phyloP scores from a whole-genome alignment of 371 early-diverging fungal genomes.

The Ordospora colligata region DNA sequence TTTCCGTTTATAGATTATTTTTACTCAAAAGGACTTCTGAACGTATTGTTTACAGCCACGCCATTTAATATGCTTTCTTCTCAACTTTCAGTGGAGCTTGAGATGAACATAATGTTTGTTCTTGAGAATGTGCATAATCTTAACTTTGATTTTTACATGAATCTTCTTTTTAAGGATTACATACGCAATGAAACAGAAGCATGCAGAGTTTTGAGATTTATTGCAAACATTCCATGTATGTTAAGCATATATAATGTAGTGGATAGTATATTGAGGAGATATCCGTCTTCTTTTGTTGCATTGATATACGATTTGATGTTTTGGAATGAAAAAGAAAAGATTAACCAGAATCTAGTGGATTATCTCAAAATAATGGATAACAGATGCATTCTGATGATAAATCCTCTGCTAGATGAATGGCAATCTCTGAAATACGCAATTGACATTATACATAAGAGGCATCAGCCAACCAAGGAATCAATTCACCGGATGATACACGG shows the following conservation, averaged over 20 bases:
- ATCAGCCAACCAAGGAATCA: background rate
- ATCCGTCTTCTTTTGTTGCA: slow-evolving; percentile 4
- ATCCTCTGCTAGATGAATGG: background rate
- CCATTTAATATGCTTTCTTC: slow-evolving; percentile 4
- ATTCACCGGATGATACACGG: background rate
- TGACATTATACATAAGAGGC: background rate
- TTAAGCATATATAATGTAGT: background rate
- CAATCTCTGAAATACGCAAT: background rate
- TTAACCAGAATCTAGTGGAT: background rate
- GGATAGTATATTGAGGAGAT: background rate
- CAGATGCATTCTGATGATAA: background rate
- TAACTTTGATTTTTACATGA: slow-evolving; percentile 12
- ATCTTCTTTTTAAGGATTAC: slow-evolving; percentile 9
- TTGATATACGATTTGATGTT: slow-evolving; percentile 9
- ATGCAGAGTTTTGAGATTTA: slow-evolving; percentile 5
- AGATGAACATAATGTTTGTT: slow-evolving; percentile 28
- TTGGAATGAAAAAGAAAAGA: background rate
- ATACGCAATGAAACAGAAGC: background rate
- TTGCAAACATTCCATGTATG: background rate
- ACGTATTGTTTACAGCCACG: background rate
- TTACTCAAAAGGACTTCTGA: background rate
- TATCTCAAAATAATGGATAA: background rate
- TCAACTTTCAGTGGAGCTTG: slow-evolving; percentile 15
- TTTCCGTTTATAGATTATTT: slow-evolving; percentile 1
- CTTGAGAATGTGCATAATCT: background rate